Conservation (phyloP, 2,329 filamentous ascomycete species). For the Verticillium tricorpus region DNA sequence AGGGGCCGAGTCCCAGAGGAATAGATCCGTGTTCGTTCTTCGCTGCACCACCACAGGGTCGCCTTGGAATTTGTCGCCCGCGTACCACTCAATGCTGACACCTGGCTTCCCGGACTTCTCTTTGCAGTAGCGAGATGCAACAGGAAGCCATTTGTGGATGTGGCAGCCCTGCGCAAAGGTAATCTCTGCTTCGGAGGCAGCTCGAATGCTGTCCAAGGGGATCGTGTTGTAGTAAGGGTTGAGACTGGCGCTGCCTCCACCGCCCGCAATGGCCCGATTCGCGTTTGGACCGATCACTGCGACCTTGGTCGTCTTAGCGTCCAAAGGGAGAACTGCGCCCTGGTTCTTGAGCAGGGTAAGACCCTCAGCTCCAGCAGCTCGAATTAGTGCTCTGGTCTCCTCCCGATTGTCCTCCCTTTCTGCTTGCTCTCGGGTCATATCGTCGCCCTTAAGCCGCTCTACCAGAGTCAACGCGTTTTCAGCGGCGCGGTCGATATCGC, state of each 20-base stretch:
- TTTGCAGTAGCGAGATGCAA: constrained; percentile 56
- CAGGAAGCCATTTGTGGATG: constrained; percentile 61
- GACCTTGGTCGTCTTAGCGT: constrained; percentile 49
- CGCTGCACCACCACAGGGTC: constrained; percentile 52
- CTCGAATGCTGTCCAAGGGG: constrained; percentile 58
- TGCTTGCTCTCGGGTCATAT: constrained; percentile 51
- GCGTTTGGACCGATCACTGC: constrained; percentile 66
- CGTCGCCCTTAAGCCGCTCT: constrained; percentile 55
- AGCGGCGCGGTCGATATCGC: constrained; percentile 52
- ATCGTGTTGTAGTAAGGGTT: constrained; percentile 66
- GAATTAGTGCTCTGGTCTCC: constrained; percentile 56
- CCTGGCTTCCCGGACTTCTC: constrained; percentile 53
- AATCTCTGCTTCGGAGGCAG: constrained; percentile 49
- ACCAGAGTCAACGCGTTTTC: constrained; percentile 57
- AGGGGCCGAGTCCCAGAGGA: constrained; percentile 67
- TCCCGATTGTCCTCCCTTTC: constrained; percentile 53
- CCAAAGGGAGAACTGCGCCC: constrained; percentile 52
- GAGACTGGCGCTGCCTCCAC: constrained; percentile 63
- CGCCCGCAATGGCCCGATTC: constrained; percentile 62
- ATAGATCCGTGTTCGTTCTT: constrained; percentile 61
- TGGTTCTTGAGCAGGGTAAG: constrained; percentile 63
- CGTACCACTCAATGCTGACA: constrained; percentile 60
- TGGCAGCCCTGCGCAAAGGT: constrained; percentile 58
- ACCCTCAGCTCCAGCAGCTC: constrained; percentile 56
- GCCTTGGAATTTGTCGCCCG: constrained; percentile 58